Evolutionary conservation across 495 filamentous ascomycete genomes (phyloP).

Genomic region (Platismatia glauca): DNA sequence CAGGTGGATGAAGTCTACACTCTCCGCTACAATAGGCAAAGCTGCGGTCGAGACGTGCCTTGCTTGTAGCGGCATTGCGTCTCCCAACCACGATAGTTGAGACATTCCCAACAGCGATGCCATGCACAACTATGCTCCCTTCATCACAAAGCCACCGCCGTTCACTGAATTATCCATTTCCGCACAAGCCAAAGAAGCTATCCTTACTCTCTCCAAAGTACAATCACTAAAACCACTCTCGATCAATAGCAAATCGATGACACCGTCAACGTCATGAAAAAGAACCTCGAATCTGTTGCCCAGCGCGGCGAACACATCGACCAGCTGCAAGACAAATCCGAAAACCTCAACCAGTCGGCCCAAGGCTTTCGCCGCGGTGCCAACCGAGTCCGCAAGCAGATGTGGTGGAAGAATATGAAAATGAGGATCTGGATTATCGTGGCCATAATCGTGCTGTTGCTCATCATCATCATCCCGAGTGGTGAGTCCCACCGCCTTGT

Average conservation of each 20-base stretch:
- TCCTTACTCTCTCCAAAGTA: neutral
- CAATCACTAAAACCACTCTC: conserved; percentile 25
- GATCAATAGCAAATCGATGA: conserved; percentile 82
- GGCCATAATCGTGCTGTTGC: conserved; percentile 76
- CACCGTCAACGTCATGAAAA: conserved; percentile 83
- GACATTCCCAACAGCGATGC: neutral
- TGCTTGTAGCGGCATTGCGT: neutral
- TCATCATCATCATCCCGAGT: conserved; percentile 54
- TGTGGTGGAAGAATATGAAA: conserved; percentile 98
- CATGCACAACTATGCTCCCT: neutral
- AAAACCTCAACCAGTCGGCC: conserved; percentile 80
- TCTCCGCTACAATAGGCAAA: neutral
- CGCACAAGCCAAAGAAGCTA: neutral
- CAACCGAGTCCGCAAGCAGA: conserved; percentile 89
- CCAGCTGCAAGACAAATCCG: conserved; percentile 88
- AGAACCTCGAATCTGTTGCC: conserved; percentile 88
- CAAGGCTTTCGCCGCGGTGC: conserved; percentile 92
- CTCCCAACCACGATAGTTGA: neutral
- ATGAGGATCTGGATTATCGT: conserved; percentile 94
- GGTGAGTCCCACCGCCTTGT: conserved; percentile 6
- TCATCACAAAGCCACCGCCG: neutral
- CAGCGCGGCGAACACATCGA: conserved; percentile 88
- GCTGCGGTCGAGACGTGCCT: neutral
- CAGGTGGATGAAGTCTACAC: neutral
- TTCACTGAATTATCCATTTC: neutral